Conservation (phyloP, 352 stramenopile species). For the Achlya hypogyna region DNA sequence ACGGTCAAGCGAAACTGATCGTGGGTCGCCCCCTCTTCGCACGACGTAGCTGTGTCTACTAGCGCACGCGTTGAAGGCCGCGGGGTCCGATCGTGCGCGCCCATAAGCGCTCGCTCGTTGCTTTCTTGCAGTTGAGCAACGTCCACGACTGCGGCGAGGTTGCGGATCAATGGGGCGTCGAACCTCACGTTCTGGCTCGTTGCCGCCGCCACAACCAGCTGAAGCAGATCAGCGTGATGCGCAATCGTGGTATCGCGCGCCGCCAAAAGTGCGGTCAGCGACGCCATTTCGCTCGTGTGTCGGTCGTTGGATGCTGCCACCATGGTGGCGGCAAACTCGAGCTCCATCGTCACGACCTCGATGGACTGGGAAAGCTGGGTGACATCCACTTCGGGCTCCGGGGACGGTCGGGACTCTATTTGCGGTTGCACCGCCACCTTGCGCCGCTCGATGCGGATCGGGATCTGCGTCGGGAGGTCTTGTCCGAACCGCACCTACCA, state of each 20-base stretch:
- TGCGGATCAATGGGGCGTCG: background rate
- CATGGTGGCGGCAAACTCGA: background rate
- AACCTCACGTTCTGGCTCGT: background rate
- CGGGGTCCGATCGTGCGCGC: background rate
- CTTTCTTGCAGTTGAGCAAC: background rate
- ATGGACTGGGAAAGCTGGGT: slow-evolving; percentile 1
- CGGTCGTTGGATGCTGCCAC: background rate
- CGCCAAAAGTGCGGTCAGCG: background rate
- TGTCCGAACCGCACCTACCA: background rate
- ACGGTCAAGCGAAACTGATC: too few species aligned
- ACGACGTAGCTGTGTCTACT: background rate
- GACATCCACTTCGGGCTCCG: background rate
- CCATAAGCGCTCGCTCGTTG: background rate
- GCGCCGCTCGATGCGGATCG: background rate
- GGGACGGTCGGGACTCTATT: background rate
- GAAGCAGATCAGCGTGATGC: background rate
- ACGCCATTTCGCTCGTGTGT: background rate
- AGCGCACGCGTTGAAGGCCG: background rate
- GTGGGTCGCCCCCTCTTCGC: too few species aligned
- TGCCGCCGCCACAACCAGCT: background rate
- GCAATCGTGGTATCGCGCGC: background rate
- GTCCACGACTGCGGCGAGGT: background rate
- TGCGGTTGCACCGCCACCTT: background rate
- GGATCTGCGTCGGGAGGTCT: background rate
- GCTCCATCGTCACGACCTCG: background rate